A percentile compares a stretch with the other conserved stretches of the same genome.
Conservation (phyloP, 2,329 filamentous ascomycete species). For the Apiospora aurea region DNA sequence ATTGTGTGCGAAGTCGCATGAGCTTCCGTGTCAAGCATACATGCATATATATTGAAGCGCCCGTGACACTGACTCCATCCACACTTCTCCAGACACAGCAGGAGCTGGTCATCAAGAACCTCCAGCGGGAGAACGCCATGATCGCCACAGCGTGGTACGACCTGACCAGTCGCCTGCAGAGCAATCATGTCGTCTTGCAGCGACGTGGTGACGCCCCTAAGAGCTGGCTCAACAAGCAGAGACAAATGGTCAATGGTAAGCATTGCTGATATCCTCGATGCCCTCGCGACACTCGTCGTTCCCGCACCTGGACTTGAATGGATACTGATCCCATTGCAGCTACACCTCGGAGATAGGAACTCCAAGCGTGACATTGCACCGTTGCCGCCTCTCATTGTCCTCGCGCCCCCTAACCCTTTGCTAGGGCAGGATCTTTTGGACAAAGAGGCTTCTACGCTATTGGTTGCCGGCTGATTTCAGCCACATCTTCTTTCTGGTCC, state of each 20-base stretch:
- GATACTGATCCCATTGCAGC: constrained; percentile 34
- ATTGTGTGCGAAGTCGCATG: constrained; percentile 1
- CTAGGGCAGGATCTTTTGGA: background rate
- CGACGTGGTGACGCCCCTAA: constrained; percentile 76
- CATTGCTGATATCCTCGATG: constrained; percentile 5
- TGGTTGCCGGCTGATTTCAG: background rate
- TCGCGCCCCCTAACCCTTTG: too few species aligned
- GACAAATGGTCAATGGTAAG: constrained; percentile 71
- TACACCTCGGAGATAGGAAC: constrained; percentile 43
- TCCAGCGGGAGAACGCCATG: constrained; percentile 79
- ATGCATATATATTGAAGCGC: constrained; percentile 23
- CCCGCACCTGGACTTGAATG: too few species aligned
- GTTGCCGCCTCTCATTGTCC: background rate
- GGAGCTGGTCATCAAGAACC: constrained; percentile 68
- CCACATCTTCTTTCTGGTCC: constrained; percentile 10
- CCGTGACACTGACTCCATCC: constrained; percentile 13
- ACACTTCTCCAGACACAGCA: constrained; percentile 51
- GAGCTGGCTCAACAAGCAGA: constrained; percentile 87
- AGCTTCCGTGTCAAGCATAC: constrained; percentile 24
- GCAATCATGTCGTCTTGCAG: constrained; percentile 81
- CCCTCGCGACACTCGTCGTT: background rate
- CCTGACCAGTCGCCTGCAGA: constrained; percentile 78
- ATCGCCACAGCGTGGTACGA: constrained; percentile 90
- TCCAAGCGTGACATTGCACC: constrained; percentile 30
- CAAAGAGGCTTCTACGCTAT: constrained; percentile 4